phyloP scores from a whole-genome alignment of 176 grass and related monocot genomes.

The Poa pratensis region DNA sequence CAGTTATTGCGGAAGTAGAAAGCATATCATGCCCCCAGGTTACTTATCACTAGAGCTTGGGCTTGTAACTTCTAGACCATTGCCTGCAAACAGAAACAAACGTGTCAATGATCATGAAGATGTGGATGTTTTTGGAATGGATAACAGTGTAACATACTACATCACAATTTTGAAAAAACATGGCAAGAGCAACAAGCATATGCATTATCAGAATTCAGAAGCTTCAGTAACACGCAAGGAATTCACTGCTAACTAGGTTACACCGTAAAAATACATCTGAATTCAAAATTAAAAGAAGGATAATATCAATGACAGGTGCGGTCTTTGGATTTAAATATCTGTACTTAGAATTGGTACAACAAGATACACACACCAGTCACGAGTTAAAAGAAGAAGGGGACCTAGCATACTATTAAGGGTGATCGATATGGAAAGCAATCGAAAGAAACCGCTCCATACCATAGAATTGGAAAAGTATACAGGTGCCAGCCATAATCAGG shows the following conservation, averaged over 20 bases:
- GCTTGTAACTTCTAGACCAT: conserved; percentile 77
- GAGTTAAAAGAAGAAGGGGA: background rate
- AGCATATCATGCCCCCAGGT: background rate
- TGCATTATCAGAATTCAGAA: background rate
- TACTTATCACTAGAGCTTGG: conserved; percentile 29
- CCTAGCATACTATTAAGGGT: background rate
- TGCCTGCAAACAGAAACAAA: conserved; percentile 58
- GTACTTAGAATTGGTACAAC: background rate
- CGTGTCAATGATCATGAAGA: background rate
- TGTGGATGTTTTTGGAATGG: background rate
- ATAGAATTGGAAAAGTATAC: background rate
- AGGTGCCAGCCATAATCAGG: background rate
- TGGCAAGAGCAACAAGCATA: background rate
- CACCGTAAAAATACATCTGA: background rate
- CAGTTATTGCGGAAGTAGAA: background rate
- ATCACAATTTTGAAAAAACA: background rate
- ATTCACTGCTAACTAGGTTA: background rate
- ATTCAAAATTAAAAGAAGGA: background rate
- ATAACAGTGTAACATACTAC: background rate
- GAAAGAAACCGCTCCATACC: background rate
- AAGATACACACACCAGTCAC: background rate
- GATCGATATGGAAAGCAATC: background rate
- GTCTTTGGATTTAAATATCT: too few species aligned
- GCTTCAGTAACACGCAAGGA: background rate
- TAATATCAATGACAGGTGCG: too few species aligned